Conservation (phyloP, 1,284 basidiomycete species). For the Naganishia sp. region DNA sequence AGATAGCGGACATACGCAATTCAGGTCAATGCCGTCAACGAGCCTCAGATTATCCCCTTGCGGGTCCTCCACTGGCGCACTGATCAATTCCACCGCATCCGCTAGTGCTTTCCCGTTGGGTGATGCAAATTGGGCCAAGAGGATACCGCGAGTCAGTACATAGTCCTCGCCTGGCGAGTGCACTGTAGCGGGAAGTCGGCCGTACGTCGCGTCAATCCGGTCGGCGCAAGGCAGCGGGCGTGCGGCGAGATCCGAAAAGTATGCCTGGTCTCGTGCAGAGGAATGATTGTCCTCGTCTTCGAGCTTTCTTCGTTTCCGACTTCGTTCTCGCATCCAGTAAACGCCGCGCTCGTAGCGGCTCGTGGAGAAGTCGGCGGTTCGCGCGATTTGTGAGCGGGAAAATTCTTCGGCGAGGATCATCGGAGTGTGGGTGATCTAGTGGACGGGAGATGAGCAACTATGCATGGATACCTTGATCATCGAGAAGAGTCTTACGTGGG, state of each 20-base stretch:
- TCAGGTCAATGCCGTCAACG: constrained; percentile 63
- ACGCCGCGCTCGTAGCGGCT: constrained; percentile 58
- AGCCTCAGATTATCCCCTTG: constrained; percentile 22
- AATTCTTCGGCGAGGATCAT: constrained; percentile 65
- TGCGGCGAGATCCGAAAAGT: constrained; percentile 2
- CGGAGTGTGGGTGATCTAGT: constrained; percentile 60
- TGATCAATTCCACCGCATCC: constrained; percentile 61
- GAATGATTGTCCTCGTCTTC: constrained; percentile 18
- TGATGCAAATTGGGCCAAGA: constrained; percentile 63
- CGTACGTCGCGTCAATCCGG: constrained; percentile 33
- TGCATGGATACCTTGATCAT: too few species aligned
- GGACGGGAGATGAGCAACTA: background rate
- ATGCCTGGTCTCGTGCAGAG: constrained; percentile 31
- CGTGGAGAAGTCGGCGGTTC: constrained; percentile 61
- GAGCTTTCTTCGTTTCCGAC: constrained; percentile 37
- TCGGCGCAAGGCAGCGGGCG: constrained; percentile 8
- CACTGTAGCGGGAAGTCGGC: constrained; percentile 41
- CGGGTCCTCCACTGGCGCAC: constrained; percentile 42
- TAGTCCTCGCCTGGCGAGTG: constrained; percentile 39
- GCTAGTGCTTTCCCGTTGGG: constrained; percentile 58
- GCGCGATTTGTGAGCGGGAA: constrained; percentile 58
- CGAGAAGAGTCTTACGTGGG: constrained; percentile 47
- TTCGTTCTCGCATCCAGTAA: constrained; percentile 53
- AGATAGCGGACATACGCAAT: constrained; percentile 52
- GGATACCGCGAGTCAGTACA: constrained; percentile 55